These are phyloP conservation scores for Curvularia eragrostidis DNA, from an alignment of 2,329 filamentous ascomycete genomes.

Conservation along the genomic window DNA sequence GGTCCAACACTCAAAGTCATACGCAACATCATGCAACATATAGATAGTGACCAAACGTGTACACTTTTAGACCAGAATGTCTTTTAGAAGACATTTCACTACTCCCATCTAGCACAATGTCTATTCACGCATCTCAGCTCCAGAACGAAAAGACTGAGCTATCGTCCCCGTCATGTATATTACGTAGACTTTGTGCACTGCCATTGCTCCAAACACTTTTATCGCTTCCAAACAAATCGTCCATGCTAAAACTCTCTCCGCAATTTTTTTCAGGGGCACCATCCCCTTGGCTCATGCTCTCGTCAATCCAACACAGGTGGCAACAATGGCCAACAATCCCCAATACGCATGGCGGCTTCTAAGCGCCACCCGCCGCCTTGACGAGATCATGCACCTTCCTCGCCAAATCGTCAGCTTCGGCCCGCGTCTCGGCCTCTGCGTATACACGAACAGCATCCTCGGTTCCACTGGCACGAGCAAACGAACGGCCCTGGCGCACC, in stretches of 20 bases:
- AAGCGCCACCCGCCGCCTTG: slow-evolving; percentile 51
- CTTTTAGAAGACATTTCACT: too few relatives aligned
- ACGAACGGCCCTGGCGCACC: slow-evolving; percentile 86
- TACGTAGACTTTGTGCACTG: not conserved
- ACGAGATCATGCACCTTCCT: slow-evolving; percentile 81
- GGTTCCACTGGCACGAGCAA: slow-evolving; percentile 91
- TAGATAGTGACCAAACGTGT: too few relatives aligned
- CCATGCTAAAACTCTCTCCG: not conserved
- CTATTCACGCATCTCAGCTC: too few relatives aligned
- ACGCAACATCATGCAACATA: too few relatives aligned
- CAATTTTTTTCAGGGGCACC: not conserved
- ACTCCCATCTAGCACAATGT: too few relatives aligned
- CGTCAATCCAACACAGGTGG: not conserved
- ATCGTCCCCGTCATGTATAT: too few relatives aligned
- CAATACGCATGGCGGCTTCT: slow-evolving; percentile 8
- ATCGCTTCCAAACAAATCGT: not conserved
- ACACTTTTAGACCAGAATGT: too few relatives aligned
- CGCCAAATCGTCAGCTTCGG: slow-evolving; percentile 89
- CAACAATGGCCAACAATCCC: not conserved
- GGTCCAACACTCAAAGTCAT: too few relatives aligned
- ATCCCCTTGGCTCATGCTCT: not conserved
- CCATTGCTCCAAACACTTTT: not conserved
- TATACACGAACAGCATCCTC: slow-evolving; percentile 97
- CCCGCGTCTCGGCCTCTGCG: slow-evolving; percentile 87
- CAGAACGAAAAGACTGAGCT: too few relatives aligned